Evolutionary conservation across 768 basidiomycete species (phyloP).

Genomic region (Asterophora parasitica): DNA sequence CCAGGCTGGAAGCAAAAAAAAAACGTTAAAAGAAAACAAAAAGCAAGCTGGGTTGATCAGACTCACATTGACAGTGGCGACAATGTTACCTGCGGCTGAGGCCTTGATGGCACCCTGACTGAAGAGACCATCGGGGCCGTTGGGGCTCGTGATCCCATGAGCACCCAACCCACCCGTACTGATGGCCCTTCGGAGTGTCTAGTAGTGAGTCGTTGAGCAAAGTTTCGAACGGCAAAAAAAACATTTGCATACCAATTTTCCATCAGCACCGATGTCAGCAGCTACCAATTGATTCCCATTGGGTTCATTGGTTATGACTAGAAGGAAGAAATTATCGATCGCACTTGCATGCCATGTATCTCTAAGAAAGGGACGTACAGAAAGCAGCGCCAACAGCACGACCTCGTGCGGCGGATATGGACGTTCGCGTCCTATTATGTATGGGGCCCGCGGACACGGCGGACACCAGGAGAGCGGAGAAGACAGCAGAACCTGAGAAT

Average conservation of each 20-base stretch:
- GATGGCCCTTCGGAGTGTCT: conserved; percentile 26
- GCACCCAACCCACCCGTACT: conserved; percentile 30
- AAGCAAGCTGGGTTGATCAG: neutral
- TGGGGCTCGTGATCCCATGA: conserved; percentile 28
- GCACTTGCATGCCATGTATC: neutral
- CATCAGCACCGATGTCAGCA: conserved; percentile 36
- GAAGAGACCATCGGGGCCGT: conserved; percentile 37
- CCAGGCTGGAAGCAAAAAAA: conserved; percentile 32
- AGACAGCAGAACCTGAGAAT: conserved; percentile 10
- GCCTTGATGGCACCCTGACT: conserved; percentile 38
- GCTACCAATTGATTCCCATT: conserved; percentile 40
- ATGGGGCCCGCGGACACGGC: conserved; percentile 13
- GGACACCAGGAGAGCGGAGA: conserved; percentile 11
- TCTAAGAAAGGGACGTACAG: conserved; percentile 9
- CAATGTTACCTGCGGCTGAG: conserved; percentile 26
- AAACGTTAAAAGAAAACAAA: neutral
- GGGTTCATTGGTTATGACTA: conserved; percentile 49
- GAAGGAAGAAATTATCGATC: neutral
- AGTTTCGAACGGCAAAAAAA: neutral
- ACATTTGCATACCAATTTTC: conserved; percentile 28
- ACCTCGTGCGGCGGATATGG: conserved; percentile 10
- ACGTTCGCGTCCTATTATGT: conserved; percentile 1
- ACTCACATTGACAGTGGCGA: conserved; percentile 33
- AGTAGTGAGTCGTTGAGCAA: neutral
- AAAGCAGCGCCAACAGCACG: conserved; percentile 15